Evolutionary conservation across 345 rosid species (phyloP).

Genomic region (Gossypium anomalum): DNA sequence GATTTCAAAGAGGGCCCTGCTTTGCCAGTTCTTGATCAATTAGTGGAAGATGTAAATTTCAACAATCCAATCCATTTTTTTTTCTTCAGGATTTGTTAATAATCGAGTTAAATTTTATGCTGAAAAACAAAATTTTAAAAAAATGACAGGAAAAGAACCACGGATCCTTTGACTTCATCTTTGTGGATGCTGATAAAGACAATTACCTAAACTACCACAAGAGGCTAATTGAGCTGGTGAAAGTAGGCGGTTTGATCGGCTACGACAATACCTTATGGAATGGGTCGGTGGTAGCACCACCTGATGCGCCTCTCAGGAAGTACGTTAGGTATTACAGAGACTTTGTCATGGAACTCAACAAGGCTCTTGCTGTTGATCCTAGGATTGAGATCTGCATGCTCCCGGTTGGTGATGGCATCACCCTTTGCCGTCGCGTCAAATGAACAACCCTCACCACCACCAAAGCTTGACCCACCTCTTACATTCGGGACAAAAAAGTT

Average conservation of each 20-base stretch:
- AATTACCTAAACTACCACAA: constrained; percentile 90
- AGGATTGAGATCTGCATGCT: constrained; percentile 97
- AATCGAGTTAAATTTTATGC: not conserved
- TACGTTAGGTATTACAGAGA: constrained; percentile 85
- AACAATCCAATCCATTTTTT: not conserved
- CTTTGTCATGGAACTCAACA: constrained; percentile 87
- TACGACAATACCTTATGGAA: constrained; percentile 98
- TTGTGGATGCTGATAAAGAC: constrained; percentile 98
- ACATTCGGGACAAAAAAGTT: not conserved
- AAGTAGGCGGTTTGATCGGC: constrained; percentile 84
- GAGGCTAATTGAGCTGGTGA: constrained; percentile 75
- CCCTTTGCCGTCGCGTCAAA: constrained; percentile 84
- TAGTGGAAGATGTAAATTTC: constrained; percentile 75
- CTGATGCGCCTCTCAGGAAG: constrained; percentile 82
- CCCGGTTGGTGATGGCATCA: constrained; percentile 93
- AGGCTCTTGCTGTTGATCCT: constrained; percentile 93
- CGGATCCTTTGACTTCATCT: constrained; percentile 77
- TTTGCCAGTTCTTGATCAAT: constrained; percentile 75
- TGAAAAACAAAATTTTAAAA: too few species aligned
- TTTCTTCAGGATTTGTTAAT: not conserved
- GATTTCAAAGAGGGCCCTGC: constrained; percentile 98
- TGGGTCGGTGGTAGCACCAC: constrained; percentile 84
- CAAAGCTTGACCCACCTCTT: not conserved
- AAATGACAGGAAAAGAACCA: constrained; percentile 58
- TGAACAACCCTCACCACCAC: constrained; percentile 18